Base-by-base conservation (phyloP, 352 stramenopile genomes). In the Halophytophthora batemanensis region DNA sequence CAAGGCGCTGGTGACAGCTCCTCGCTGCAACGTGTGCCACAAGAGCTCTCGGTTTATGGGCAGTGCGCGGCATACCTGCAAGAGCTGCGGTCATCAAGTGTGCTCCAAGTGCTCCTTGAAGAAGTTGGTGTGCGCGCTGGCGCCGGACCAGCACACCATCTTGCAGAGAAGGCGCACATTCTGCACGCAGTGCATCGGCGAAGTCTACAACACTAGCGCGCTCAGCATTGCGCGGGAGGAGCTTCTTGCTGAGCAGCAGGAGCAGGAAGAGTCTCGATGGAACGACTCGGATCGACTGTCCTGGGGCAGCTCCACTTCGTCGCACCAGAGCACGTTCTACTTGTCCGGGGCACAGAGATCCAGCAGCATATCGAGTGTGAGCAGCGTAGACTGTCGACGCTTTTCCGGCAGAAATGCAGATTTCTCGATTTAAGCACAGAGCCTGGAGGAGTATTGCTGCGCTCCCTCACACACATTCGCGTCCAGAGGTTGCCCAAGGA, bases 101-200 rank as follows among this genome's bases (percentile, higher is more conserved):
- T 77, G 68, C 35, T 69, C 66, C 6, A 71, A 66, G 45, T 77
- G 67, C 22, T 64, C 48, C 17, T 50, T 69, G 31, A 73, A 69
- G 34, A 63, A 71, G 55, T 49, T 53, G 4, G 56, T 77, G n/a
- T 60, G 70, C 12, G 55, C 62, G 25, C 56, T 76, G 15, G 66
- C 66, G 0, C 66, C 63, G 2, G 66, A 76, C 28, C 59, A 68
- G 28, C 45, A 65, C 47, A 65, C 63, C 1, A 51, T 76, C 6
- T 53, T 76, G 15, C 52, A 70, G 38, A 42, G 53, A 21, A 70
- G 64, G 35, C 62, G 63, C 21, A 61, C 55, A 10, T 76, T 76
- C 39, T 76, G 66, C 29, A 42, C 62, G 41, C 38, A 53, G 29
- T 71, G 66, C 28, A 50, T 75, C 40, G 31, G 12, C 1, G 58